Percentiles rank a stretch among this genome's conserved stretches.
phyloP scores from a whole-genome alignment of 352 stramenopile genomes.

The Globisporangium megalacanthum region DNA sequence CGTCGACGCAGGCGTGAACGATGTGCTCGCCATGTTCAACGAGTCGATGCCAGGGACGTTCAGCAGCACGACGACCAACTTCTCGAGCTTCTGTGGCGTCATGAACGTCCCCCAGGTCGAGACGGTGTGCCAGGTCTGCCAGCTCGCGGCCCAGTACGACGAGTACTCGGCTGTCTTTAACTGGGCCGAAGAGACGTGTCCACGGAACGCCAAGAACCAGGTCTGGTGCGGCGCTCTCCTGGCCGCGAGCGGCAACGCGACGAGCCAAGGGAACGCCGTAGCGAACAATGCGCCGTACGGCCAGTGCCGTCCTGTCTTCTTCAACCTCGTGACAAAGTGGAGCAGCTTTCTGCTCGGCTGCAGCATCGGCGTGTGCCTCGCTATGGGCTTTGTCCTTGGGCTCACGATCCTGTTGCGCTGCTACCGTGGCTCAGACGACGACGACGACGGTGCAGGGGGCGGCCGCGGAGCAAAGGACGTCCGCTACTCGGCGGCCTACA shows the following conservation, averaged over 20 bases:
- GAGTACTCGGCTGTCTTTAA: conserved; percentile 59
- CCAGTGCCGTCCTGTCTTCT: conserved; percentile 55
- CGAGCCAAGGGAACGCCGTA: conserved; percentile 26
- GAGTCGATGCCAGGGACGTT: conserved; percentile 36
- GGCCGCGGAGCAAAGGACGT: not conserved
- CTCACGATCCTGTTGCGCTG: conserved; percentile 56
- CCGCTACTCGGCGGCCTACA: conserved; percentile 4
- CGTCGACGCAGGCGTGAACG: conserved; percentile 30
- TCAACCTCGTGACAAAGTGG: conserved; percentile 65
- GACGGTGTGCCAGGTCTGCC: conserved; percentile 55
- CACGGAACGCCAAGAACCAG: conserved; percentile 43
- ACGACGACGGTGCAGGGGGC: conserved; percentile 5
- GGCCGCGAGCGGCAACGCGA: conserved; percentile 19
- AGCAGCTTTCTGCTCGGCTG: conserved; percentile 50
- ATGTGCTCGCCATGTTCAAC: conserved; percentile 54
- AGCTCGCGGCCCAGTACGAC: conserved; percentile 43
- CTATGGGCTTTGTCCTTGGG: conserved; percentile 37
- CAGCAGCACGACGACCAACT: conserved; percentile 32
- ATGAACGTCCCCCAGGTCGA: conserved; percentile 38
- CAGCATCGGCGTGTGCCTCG: conserved; percentile 48
- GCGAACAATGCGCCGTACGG: conserved; percentile 51
- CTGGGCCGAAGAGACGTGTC: conserved; percentile 59
- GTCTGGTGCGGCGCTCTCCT: conserved; percentile 71
- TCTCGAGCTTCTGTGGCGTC: conserved; percentile 42
- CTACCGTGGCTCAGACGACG: conserved; percentile 21